These are phyloP conservation scores for Stemphylium lycopersici DNA, from an alignment of 2,329 filamentous ascomycete species.

Conservation along the genomic window DNA sequence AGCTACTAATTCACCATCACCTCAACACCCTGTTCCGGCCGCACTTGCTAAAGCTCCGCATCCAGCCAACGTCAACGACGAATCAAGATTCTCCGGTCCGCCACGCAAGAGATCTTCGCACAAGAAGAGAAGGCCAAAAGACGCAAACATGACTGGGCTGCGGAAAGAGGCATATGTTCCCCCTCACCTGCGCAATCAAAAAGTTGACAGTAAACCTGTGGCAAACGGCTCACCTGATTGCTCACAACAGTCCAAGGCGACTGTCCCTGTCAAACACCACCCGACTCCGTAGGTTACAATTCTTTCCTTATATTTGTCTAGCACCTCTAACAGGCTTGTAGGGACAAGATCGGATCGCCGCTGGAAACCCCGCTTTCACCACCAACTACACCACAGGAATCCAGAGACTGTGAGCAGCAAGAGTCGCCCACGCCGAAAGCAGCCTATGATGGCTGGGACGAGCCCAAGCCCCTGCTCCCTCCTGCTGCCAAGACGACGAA, in stretches of 20 bases:
- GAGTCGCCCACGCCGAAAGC: conserved; percentile 27
- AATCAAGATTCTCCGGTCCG: neutral
- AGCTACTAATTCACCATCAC: neutral
- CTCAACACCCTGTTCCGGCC: conserved; percentile 1
- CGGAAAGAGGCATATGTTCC: conserved; percentile 24
- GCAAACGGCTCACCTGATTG: conserved; percentile 2
- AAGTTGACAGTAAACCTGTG: neutral
- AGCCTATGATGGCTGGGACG: conserved; percentile 15
- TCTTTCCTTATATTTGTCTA: neutral
- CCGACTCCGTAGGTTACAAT: conserved; percentile 16
- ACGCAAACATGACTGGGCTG: conserved; percentile 9
- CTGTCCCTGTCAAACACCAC: neutral
- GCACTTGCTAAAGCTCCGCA: conserved; percentile 3
- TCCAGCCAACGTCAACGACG: neutral
- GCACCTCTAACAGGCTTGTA: conserved; percentile 1
- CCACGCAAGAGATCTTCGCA: neutral
- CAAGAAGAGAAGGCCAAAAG: neutral
- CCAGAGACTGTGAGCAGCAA: neutral
- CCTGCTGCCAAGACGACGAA: conserved; percentile 3
- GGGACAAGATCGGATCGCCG: neutral
- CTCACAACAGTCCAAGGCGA: conserved; percentile 15
- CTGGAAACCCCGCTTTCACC: conserved; percentile 1
- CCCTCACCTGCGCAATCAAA: conserved; percentile 32
- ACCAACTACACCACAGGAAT: conserved; percentile 4
- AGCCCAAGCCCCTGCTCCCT: conserved; percentile 2